phyloP scores from a whole-genome alignment of 176 grass and related monocot genomes.

The Carex cristatella region DNA sequence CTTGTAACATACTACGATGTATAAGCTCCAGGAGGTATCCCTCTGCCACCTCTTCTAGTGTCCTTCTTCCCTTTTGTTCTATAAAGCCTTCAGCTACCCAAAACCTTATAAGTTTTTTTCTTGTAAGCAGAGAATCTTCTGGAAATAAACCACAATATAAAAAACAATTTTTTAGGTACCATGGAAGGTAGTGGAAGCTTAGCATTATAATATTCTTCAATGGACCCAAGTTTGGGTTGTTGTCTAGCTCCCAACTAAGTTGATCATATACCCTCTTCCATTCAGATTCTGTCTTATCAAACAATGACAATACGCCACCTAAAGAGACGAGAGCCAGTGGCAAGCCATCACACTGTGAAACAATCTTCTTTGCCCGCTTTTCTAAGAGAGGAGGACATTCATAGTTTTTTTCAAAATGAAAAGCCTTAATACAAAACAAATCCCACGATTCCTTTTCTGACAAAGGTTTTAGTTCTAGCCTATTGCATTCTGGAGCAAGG shows the following conservation, averaged over 20 bases:
- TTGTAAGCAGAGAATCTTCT: neutral
- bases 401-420: neutral
- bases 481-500: conserved; percentile 5
- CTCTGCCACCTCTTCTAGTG: conserved; percentile 32
- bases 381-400: neutral
- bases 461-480: conserved; percentile 2
- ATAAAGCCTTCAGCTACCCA: conserved; percentile 38
- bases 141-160: conserved; percentile 33
- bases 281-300: neutral
- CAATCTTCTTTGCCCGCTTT: conserved; percentile 18
- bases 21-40: conserved; percentile 23
- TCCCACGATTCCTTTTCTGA: neutral
- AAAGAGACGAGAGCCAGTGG: conserved; percentile 31
- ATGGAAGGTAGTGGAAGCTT: conserved; percentile 17
- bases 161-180: conserved; percentile 28
- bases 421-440: conserved; percentile 22
- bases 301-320: conserved; percentile 5
- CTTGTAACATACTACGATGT: conserved; percentile 20
- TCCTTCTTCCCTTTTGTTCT: conserved; percentile 12
- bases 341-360: conserved; percentile 19
- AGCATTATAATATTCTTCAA: conserved; percentile 22
- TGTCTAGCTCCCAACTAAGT: conserved; percentile 25
- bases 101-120: conserved; percentile 24
- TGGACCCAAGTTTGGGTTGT: neutral
- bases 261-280: conserved; percentile 26